These are phyloP conservation scores for Hemisphaericaspora nanyangensis DNA, from an alignment of 805 yeast species.

Conservation along the genomic window DNA sequence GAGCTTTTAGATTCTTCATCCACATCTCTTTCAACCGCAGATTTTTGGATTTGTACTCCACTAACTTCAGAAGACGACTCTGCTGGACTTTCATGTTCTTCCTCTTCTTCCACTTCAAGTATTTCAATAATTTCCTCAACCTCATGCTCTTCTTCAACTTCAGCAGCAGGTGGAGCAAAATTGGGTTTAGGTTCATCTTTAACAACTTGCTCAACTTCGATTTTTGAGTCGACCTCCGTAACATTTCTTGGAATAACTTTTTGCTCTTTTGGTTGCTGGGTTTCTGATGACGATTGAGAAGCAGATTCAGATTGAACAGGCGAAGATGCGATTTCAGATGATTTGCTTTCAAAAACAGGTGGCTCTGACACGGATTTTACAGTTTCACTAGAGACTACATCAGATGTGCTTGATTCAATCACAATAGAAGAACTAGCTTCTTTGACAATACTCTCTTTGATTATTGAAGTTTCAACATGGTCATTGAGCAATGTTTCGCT, in stretches of 20 bases:
- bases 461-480: conserved; percentile 7
- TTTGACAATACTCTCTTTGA: neutral
- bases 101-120: conserved; percentile 2
- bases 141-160: neutral
- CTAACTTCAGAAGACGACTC: neutral
- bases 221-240: no score
- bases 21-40: no score
- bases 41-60: no score
- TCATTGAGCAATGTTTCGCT: conserved; percentile 12
- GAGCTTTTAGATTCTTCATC: conserved; percentile 3
- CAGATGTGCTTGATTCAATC: no score
- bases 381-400: neutral
- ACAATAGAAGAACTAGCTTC: neutral
- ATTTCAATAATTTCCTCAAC: conserved; percentile 6
- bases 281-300: neutral
- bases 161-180: neutral
- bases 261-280: neutral
- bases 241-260: no score
- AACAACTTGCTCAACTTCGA: neutral
- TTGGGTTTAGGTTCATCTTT: neutral
- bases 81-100: conserved; percentile 1
- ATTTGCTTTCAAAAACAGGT: neutral
- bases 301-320: neutral
- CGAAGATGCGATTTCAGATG: neutral
- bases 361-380: neutral